phyloP scores from a whole-genome alignment of 352 stramenopile genomes.

The Elongisporangium anandrum region DNA sequence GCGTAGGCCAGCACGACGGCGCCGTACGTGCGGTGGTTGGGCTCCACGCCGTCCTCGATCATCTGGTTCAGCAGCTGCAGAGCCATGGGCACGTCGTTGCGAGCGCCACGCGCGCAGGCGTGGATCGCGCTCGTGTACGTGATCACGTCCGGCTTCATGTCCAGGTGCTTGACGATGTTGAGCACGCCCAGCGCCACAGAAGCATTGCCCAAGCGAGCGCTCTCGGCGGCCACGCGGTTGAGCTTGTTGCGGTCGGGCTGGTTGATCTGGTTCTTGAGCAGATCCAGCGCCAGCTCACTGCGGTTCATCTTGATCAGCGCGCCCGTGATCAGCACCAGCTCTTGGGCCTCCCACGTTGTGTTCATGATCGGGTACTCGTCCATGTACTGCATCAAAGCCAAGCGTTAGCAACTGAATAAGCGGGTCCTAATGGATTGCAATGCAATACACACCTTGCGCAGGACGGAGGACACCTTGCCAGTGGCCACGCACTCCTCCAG shows the following conservation, averaged over 20 bases:
- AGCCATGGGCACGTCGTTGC: constrained; percentile 39
- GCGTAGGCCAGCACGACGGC: constrained; percentile 65
- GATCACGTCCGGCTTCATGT: constrained; percentile 57
- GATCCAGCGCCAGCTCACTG: constrained; percentile 41
- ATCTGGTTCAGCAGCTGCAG: constrained; percentile 80
- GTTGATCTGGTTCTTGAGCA: constrained; percentile 63
- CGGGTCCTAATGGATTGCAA: not conserved
- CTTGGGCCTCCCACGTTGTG: constrained; percentile 57
- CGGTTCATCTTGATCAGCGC: constrained; percentile 75
- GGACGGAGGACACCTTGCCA: constrained; percentile 40
- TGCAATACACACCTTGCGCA: constrained; percentile 32
- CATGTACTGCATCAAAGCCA: constrained; percentile 35
- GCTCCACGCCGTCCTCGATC: constrained; percentile 43
- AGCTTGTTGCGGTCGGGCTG: constrained; percentile 37
- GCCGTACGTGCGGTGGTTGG: constrained; percentile 76
- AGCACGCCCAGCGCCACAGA: constrained; percentile 63
- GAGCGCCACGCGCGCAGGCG: constrained; percentile 58
- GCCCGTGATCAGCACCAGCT: constrained; percentile 71
- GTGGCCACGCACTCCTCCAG: constrained; percentile 58
- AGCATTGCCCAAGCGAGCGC: constrained; percentile 58
- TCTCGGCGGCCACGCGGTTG: constrained; percentile 68
- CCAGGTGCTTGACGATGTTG: constrained; percentile 65
- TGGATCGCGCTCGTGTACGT: constrained; percentile 82
- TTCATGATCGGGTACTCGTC: constrained; percentile 63
- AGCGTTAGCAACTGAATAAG: constrained; percentile 5